phyloP scores from a whole-genome alignment of 169 alveolate genomes.

The Eimeria mitis region DNA sequence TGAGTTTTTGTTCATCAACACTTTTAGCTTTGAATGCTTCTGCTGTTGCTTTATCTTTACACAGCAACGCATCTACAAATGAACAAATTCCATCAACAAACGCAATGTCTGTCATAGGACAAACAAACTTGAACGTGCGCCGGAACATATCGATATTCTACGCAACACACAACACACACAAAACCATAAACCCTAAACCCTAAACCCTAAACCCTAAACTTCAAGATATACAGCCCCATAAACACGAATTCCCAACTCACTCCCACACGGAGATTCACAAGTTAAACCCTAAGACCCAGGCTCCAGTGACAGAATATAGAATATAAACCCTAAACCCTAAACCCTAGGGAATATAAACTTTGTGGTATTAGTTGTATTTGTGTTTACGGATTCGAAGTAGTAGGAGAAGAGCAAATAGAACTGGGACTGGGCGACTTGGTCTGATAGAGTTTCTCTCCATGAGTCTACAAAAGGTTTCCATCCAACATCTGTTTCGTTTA shows the following conservation, averaged over 20 bases:
- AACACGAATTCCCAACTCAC: too few relatives aligned
- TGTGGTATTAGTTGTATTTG: not conserved
- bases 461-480: constrained; percentile 95
- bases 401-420: constrained; percentile 93
- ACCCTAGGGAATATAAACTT: not conserved
- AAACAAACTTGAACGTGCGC: constrained; percentile 89
- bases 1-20: constrained; percentile 94
- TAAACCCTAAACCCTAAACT: not conserved
- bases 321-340: not conserved
- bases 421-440: constrained; percentile 93
- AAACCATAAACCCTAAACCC: not conserved
- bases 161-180: not conserved
- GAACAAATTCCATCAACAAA: constrained; percentile 92
- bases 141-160: constrained; percentile 89
- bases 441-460: constrained; percentile 92
- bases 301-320: not conserved
- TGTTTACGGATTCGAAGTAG: constrained; percentile 89
- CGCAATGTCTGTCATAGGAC: constrained; percentile 94
- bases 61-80: constrained; percentile 92
- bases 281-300: not conserved
- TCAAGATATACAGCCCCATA: too few relatives aligned
- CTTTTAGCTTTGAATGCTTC: constrained; percentile 89
- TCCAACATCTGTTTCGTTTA: constrained; percentile 94
- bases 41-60: constrained; percentile 89
- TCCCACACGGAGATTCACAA: too few relatives aligned